Base-by-base conservation (phyloP, 75 land plant genomes). In the Pinus albicaulis region DNA sequence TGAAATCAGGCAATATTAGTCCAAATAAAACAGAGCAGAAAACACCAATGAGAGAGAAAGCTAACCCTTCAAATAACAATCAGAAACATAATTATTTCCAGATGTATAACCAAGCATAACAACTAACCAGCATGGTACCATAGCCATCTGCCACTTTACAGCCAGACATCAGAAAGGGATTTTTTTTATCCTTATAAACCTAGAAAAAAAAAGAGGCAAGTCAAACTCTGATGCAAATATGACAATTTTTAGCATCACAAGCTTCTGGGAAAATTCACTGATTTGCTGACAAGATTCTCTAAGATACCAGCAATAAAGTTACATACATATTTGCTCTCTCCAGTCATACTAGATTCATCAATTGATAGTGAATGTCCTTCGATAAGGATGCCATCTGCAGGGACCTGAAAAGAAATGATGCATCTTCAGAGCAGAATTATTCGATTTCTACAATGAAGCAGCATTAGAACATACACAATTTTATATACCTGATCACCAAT, bases 261-360 rank as follows among this genome's bases (percentile, higher is more conserved):
- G 25, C 65, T 25, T 17, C 17, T 17, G 26, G 8, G 1, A 3
- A 31, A 16, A 8, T n/a, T 19, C n/a, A 41, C 41, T 17, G 20
- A 11, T 41, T 73, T 7, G 64, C 24, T 31, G 28, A 78, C 63
- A 74, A 6, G n/a, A 22, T 73, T 69, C n/a, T 41, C 1, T 28
- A 19, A 76, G 61, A 14, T 15, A 75, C 22, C 8, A 3, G 20
- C 53, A 61, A 59, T 57, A 7, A 75, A 57, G 84, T 87, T 76
- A 92, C 92, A 70, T 81, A 92, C 92, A 70, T 81, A 83, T 57
- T 92, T 83, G 86, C 83, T 84, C 76, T 92, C 95, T 52, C 95
- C 93, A 24, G 95, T 92, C 95, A 92, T 88, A 75, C 93, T 92
- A 16, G 93, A 91, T 82, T 92, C 95, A 81, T 92, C 95, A 73